These are phyloP conservation scores for Metarhizium guizhouense DNA, from an alignment of 2,329 filamentous ascomycete species.

Conservation along the genomic window DNA sequence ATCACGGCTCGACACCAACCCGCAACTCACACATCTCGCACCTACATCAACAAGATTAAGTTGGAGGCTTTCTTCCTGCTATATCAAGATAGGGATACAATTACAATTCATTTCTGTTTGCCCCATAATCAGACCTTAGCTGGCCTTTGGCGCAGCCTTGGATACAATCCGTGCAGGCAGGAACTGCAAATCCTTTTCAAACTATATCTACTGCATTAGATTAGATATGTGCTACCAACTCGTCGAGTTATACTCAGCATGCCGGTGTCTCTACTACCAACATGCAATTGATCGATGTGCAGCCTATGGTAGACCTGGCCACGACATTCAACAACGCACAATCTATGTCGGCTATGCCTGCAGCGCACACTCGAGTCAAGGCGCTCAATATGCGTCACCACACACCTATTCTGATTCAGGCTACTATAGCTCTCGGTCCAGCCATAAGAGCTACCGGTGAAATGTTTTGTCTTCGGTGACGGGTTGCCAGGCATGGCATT, in stretches of 20 bases:
- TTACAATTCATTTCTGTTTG: background rate
- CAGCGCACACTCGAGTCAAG: conserved; percentile 22
- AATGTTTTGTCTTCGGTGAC: conserved; percentile 42
- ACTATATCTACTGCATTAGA: background rate
- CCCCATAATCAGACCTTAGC: conserved; percentile 1
- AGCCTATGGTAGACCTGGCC: conserved; percentile 64
- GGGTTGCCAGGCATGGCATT: conserved; percentile 33
- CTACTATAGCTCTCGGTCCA: conserved; percentile 41
- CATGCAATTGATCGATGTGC: conserved; percentile 79
- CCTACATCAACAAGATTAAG: background rate
- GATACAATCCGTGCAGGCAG: background rate
- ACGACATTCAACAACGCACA: conserved; percentile 62
- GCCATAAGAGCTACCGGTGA: conserved; percentile 40
- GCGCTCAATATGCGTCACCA: conserved; percentile 28
- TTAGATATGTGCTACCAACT: conserved; percentile 76
- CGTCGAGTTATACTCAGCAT: conserved; percentile 77
- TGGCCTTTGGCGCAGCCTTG: background rate
- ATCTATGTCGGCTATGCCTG: conserved; percentile 81
- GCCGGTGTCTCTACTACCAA: conserved; percentile 79
- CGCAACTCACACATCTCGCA: background rate
- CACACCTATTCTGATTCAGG: conserved; percentile 45
- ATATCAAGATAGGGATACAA: background rate
- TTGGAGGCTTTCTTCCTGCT: background rate
- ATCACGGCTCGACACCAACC: background rate
- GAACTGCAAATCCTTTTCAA: background rate